Base-by-base conservation (phyloP, 2,329 filamentous ascomycete genomes). In the Trichoderma sp. region DNA sequence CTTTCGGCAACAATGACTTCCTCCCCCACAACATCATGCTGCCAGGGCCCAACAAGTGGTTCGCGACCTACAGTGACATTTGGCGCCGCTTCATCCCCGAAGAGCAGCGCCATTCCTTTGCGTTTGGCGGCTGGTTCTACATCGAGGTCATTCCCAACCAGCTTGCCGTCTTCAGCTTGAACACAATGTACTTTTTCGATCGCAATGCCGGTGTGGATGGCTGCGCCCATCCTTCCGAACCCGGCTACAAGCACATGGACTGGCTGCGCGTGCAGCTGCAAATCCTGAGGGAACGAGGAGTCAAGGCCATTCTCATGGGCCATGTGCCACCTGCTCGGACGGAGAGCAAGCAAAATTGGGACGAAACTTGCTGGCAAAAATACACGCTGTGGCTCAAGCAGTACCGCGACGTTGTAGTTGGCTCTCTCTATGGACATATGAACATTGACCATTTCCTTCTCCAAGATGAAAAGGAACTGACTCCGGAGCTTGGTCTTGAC, bases 301-400 rank as follows among this genome's bases (percentile, higher is more conserved):
- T 98, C 90, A 98, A 98, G 83, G 96, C 92, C 15, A 97, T 99
- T 67, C 83, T 99, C 68, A 97, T 93, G 76, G 95, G 96, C 2
- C 96, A 99, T 81, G 94, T 99, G 4, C 95, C 96, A 1, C 96
- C 96, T 0, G 95, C 95, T 1, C 87, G 95, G 73, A 96, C 95
- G 1, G 87, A 90, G 43, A 92, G 90, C 82, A 98, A 98, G 85
- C 88, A 90, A 77, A 90, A 90, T 73, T 99, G 96, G 96, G 94
- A 98, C 75, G 95, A 98, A 84, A 94, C 93, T 0, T 99, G 96
- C 83, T 99, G 95, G 95, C 95, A 98, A 80, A 98, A 97, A 80
- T 99, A 97, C 81, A 92, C 94, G 0, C 84, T 98, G 4, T 98
- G 95, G 94, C 84, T 95, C 77, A 88, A 90, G 76, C 94, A 97